phyloP scores from a whole-genome alignment of 371 early-diverging fungal species.

The Zopfochytrium polystomum region DNA sequence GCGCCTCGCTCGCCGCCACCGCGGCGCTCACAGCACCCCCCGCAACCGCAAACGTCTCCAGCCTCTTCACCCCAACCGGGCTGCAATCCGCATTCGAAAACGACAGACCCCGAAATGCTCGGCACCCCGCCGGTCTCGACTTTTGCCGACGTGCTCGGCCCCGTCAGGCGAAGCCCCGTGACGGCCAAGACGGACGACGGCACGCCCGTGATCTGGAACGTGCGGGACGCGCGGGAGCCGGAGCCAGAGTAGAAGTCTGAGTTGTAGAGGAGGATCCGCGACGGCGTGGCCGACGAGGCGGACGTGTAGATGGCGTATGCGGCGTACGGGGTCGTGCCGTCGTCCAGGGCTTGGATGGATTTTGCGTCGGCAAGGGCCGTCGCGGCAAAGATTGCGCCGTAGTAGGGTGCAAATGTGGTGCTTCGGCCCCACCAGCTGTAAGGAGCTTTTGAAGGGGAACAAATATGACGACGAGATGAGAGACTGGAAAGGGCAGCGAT shows the following conservation, averaged over 20 bases:
- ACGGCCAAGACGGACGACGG: not conserved
- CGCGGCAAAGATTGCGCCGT: conserved; percentile 2
- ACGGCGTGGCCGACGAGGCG: not conserved
- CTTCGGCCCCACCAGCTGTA: conserved; percentile 5
- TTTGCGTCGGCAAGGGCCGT: not conserved
- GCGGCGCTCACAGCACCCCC: not conserved
- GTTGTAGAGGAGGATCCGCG: not conserved
- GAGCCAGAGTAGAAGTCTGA: not conserved
- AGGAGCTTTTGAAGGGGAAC: not conserved
- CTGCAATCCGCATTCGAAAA: not conserved
- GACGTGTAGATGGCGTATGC: conserved; percentile 5
- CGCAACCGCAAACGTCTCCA: not conserved
- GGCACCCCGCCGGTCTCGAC: not conserved
- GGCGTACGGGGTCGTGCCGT: conserved; percentile 7
- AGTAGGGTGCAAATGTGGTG: not conserved
- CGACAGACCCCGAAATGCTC: not conserved
- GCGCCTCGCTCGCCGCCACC: too few species aligned
- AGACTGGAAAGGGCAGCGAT: not conserved
- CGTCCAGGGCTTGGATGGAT: conserved; percentile 6
- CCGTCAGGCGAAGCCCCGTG: not conserved
- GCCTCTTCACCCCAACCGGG: not conserved
- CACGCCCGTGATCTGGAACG: not conserved
- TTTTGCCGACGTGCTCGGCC: not conserved
- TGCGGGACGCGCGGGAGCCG: not conserved
- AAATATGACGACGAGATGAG: not conserved